These are phyloP conservation scores for Fusarium liriodendri DNA, from an alignment of 2,329 filamentous ascomycete genomes.

Conservation along the genomic window DNA sequence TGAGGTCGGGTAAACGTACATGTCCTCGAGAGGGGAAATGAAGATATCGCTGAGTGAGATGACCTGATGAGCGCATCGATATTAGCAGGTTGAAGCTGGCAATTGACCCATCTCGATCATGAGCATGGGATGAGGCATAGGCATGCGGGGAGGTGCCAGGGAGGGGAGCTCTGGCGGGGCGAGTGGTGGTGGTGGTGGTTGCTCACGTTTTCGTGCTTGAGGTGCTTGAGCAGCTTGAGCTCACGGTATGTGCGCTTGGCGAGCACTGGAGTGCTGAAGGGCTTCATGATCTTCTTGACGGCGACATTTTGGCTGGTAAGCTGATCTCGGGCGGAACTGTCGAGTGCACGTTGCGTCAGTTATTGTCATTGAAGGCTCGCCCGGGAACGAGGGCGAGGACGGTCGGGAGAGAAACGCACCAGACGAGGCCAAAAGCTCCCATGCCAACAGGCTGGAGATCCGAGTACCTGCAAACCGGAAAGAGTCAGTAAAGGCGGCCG, in stretches of 20 bases:
- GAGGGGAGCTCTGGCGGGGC: constrained; percentile 33
- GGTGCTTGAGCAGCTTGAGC: constrained; percentile 95
- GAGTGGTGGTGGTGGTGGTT: constrained; percentile 15
- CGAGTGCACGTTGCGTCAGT: constrained; percentile 12
- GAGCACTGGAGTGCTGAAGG: constrained; percentile 98
- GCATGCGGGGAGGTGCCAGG: not conserved
- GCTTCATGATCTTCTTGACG: constrained; percentile 99
- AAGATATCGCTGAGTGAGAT: constrained; percentile 99
- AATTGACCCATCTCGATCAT: not conserved
- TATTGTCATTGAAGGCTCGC: not conserved
- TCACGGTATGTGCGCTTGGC: constrained; percentile 98
- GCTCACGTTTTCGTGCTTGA: constrained; percentile 93
- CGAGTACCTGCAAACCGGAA: constrained; percentile 76
- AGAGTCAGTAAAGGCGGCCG: constrained; percentile 26
- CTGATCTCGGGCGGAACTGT: constrained; percentile 95
- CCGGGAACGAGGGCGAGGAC: not conserved
- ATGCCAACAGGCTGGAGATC: constrained; percentile 99
- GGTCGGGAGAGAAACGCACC: constrained; percentile 67
- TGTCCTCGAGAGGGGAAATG: constrained; percentile 98
- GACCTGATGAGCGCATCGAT: constrained; percentile 66
- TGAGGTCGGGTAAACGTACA: constrained; percentile 68
- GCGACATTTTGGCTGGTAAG: constrained; percentile 97
- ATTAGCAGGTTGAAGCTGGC: constrained; percentile 28
- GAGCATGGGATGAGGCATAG: not conserved
- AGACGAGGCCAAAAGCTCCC: constrained; percentile 98